Evolutionary conservation across 2,329 filamentous ascomycete species (phyloP).

Genomic region (Cordyceps farinosa): DNA sequence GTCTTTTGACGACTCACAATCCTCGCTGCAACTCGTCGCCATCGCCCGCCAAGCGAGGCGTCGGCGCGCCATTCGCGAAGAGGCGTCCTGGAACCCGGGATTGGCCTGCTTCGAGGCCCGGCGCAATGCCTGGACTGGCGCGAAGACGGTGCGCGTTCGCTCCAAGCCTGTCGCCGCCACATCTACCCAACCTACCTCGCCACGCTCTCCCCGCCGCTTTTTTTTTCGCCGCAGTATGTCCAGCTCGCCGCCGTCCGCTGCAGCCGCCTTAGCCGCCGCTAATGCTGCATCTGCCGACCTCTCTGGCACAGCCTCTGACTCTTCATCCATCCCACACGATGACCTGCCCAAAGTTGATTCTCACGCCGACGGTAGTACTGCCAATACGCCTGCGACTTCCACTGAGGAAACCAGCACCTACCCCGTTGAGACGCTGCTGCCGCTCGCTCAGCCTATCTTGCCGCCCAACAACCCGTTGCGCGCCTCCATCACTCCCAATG

Average conservation of each 20-base stretch:
- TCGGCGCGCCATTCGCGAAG: constrained; percentile 56
- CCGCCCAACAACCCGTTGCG: constrained; percentile 73
- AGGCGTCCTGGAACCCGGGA: constrained; percentile 76
- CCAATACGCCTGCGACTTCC: constrained; percentile 8
- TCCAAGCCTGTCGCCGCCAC: constrained; percentile 43
- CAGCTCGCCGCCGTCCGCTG: constrained; percentile 35
- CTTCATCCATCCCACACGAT: constrained; percentile 39
- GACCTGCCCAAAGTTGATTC: constrained; percentile 32
- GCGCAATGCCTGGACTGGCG: constrained; percentile 82
- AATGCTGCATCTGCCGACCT: constrained; percentile 26
- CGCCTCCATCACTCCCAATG: constrained; percentile 66
- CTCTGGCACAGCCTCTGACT: constrained; percentile 36
- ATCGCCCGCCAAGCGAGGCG: constrained; percentile 52
- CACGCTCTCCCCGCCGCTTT: constrained; percentile 46
- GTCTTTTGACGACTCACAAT: constrained; percentile 48
- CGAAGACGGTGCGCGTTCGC: constrained; percentile 55
- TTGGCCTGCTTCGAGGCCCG: constrained; percentile 74
- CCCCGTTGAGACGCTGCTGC: constrained; percentile 62
- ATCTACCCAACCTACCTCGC: constrained; percentile 37
- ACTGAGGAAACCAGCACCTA: constrained; percentile 29
- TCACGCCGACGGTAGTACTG: constrained; percentile 23
- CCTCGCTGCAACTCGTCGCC: constrained; percentile 38
- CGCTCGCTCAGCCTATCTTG: constrained; percentile 69
- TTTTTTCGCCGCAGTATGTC: constrained; percentile 48
- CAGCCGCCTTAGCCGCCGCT: constrained; percentile 22